Evolutionary conservation across 2,329 filamentous ascomycete species (phyloP), one percentile per base, ranked within the genome.

Genomic region (Daldinia eschscholtzii): DNA sequence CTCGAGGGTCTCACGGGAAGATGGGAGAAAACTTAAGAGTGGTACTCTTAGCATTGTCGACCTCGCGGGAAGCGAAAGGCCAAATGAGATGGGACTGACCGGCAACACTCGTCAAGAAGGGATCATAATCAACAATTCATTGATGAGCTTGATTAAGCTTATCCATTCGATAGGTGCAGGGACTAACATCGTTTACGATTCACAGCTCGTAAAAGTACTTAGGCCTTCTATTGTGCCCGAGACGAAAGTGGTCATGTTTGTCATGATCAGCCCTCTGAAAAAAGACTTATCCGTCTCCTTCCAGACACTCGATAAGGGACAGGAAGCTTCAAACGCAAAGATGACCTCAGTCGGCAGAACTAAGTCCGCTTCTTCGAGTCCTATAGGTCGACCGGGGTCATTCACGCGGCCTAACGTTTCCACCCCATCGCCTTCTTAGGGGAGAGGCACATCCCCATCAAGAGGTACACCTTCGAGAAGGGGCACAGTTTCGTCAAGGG

Each of bases 241-340:
- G 81, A 94, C 91, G 71, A 97, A 98, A 82, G 97, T 95, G 0
- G 89, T 98, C 74, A 98, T 98, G 94, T 97, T 98, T 79, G 93
- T 98, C 78, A 98, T 98, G 92, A 91, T 97, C 63, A 95, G 92
- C 71, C 94, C 96, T 26, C 84, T 98, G 63, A 92, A 94, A 82
- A 90, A 88, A 1, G 94, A 98, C 83, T 83, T 97, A 67, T 90
- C 12, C 2, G 61, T 62, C 12, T 67, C 76, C 0, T 10, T 73
- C 1, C 67, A 71, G 20, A 76, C 74, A 2, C 68, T 77, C 12
- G 65, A 71, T 2, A 72, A 65, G 50, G 72, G 70, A 1, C 50
- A 65, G n/a, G 71, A 73, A 39, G 72, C 72, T 2, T 66, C 68
- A 9, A 70, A 67, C n/a, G 71, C 71, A 18, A 66, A 61, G 33